phyloP scores from a whole-genome alignment of 2,329 filamentous ascomycete species.

The Trichoderma polysporum region DNA sequence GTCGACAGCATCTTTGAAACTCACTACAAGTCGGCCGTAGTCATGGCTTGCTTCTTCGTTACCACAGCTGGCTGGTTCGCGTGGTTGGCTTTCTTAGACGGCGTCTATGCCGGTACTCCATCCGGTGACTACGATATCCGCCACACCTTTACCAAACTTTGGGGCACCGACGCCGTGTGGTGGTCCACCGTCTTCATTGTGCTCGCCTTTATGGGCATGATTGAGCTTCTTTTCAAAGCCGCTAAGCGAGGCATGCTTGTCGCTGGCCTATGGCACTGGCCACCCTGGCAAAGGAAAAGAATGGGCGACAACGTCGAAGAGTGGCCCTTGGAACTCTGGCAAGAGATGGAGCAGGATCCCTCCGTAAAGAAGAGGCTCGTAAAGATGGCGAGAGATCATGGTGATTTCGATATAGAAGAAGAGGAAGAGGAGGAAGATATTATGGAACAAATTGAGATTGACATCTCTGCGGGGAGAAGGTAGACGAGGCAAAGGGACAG shows the following conservation, averaged over 20 bases:
- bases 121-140: slow-evolving; percentile 65
- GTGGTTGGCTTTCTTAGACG: slow-evolving; percentile 73
- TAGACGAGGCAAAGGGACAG: background rate
- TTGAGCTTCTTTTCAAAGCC: slow-evolving; percentile 63
- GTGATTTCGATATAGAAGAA: slow-evolving; percentile 21
- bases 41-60: slow-evolving; percentile 57
- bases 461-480: slow-evolving; percentile 12
- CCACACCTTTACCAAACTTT: slow-evolving; percentile 62
- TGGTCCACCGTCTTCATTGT: slow-evolving; percentile 70
- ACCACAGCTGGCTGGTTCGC: slow-evolving; percentile 65
- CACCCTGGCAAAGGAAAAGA: slow-evolving; percentile 40
- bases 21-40: slow-evolving; percentile 69
- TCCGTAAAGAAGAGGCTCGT: slow-evolving; percentile 43
- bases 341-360: slow-evolving; percentile 56
- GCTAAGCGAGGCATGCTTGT: slow-evolving; percentile 48
- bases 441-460: slow-evolving; percentile 18
- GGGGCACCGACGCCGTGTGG: slow-evolving; percentile 69
- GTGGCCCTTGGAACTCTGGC: slow-evolving; percentile 56
- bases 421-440: slow-evolving; percentile 23
- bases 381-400: slow-evolving; percentile 40
- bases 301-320: slow-evolving; percentile 45
- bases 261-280: slow-evolving; percentile 48
- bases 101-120: slow-evolving; percentile 53
- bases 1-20: slow-evolving; percentile 64
- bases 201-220: slow-evolving; percentile 56